Conservation (phyloP, 2,329 filamentous ascomycete species). For the Tolypocladium cylindrosporum region DNA sequence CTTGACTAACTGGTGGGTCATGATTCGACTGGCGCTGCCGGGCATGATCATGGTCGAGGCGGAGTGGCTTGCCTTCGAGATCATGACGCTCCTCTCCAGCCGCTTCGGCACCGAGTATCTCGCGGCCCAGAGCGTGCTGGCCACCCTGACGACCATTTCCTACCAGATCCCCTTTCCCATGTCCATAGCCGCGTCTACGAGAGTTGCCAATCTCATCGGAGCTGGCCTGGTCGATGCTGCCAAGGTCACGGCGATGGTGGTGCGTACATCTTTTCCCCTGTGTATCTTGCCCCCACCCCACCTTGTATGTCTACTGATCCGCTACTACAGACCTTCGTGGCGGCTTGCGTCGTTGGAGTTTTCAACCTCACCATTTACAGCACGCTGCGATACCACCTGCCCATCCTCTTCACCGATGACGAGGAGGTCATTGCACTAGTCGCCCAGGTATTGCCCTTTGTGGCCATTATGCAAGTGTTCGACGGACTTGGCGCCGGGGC, state of each 20-base stretch:
- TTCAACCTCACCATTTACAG: slow-evolving; percentile 67
- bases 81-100: slow-evolving; percentile 73
- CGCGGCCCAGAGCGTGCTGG: slow-evolving; percentile 79
- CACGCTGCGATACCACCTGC: slow-evolving; percentile 61
- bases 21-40: slow-evolving; percentile 80
- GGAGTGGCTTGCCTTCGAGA: slow-evolving; percentile 88
- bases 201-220: slow-evolving; percentile 86
- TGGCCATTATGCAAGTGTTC: slow-evolving; percentile 82
- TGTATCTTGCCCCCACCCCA: background rate
- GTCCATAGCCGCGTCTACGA: slow-evolving; percentile 77
- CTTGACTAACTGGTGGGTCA: slow-evolving; percentile 64
- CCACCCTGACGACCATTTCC: slow-evolving; percentile 67
- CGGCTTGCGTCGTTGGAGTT: slow-evolving; percentile 60
- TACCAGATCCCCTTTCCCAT: slow-evolving; percentile 92
- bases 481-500: slow-evolving; percentile 72
- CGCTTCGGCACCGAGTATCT: slow-evolving; percentile 71
- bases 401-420: slow-evolving; percentile 69
- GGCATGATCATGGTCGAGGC: slow-evolving; percentile 92
- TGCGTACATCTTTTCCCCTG: slow-evolving; percentile 20
- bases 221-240: slow-evolving; percentile 74
- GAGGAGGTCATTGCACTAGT: slow-evolving; percentile 58
- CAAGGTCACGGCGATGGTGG: slow-evolving; percentile 70
- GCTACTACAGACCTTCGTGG: slow-evolving; percentile 40
- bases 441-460: slow-evolving; percentile 63
- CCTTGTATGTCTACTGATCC: background rate